Evolutionary conservation across 2,329 filamentous ascomycete species (phyloP), one percentile per base, ranked within the genome.

Genomic region (Rhynchosporium agropyri): DNA sequence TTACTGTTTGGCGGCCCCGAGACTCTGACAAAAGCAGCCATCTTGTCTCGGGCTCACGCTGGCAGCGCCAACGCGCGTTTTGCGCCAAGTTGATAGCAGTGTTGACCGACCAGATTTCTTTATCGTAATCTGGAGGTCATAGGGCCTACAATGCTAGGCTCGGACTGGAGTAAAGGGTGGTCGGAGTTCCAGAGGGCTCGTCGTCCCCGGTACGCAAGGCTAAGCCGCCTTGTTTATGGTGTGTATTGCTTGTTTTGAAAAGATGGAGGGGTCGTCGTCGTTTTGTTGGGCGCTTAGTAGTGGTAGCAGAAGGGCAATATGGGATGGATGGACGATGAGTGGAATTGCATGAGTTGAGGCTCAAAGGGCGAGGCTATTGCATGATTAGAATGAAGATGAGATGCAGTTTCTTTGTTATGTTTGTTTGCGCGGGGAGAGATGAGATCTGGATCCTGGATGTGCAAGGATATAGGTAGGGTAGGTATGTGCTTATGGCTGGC

Each of bases 1-100:
- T 91, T 95, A 79, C 92, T 95, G 80, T 99, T 99, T 72, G 95
- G 93, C 76, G 93, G 93, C 76, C 95, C 95, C 70, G 92, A 96
- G 79, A 99, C 92, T 84, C 95, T 90, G 81, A 99, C 95, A 78
- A 91, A 91, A 76, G 90, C 90, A 78, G 89, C 84, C 81, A 88
- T 87, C 72, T 82, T 78, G 70, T 61, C 63, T 58, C 67, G 65
- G 68, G 71, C 67, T 72, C 70, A 73, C 69, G 62, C 65, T 67
- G 68, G 71, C 71, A 36, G 70, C 71, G 63, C 67, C 66, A 67
- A 68, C 70, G 67, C 69, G 54, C 8, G 64, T 5, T 68, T 69
- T 70, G 68, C 70, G 69, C 70, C 68, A 65, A 71, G 58, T 63
- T 62, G 64, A 62, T 63, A 60, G 57, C 49, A 68, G 58, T 66